Evolutionary conservation across 2,329 filamentous ascomycete genomes (phyloP).

Genomic region (Xylariaceae sp.): DNA sequence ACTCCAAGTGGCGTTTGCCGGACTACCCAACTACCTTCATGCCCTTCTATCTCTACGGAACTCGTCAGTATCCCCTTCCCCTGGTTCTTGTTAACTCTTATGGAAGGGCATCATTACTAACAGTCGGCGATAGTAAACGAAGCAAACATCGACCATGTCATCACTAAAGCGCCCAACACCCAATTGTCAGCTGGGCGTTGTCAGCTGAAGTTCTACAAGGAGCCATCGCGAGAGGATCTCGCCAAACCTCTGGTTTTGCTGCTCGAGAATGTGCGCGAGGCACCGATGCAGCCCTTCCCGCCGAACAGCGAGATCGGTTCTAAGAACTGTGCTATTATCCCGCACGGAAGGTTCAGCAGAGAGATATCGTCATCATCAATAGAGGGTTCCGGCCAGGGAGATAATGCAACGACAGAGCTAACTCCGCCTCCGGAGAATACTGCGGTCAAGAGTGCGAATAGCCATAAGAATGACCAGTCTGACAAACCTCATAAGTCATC

Average conservation of each 20-base stretch:
- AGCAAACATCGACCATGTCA: conserved; percentile 40
- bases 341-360: conserved; percentile 3
- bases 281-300: conserved; percentile 37
- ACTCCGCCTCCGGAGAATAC: not conserved
- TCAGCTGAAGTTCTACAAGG: conserved; percentile 15
- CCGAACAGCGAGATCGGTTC: conserved; percentile 23
- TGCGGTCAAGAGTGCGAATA: not conserved
- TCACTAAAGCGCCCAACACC: conserved; percentile 40
- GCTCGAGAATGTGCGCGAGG: conserved; percentile 32
- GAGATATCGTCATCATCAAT: not conserved
- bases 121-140: conserved; percentile 29
- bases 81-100: not conserved
- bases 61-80: conserved; percentile 8
- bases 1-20: conserved; percentile 31
- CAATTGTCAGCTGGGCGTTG: conserved; percentile 29
- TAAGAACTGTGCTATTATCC: conserved; percentile 23
- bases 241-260: conserved; percentile 27
- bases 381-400: not conserved
- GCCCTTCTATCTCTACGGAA: conserved; percentile 45
- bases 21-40: conserved; percentile 35
- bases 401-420: not conserved
- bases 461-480: conserved; percentile 11
- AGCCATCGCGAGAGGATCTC: conserved; percentile 12
- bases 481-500: conserved; percentile 6
- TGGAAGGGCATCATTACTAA: not conserved